Conservation (phyloP, 2,329 filamentous ascomycete genomes). For the Colletotrichum horii region DNA sequence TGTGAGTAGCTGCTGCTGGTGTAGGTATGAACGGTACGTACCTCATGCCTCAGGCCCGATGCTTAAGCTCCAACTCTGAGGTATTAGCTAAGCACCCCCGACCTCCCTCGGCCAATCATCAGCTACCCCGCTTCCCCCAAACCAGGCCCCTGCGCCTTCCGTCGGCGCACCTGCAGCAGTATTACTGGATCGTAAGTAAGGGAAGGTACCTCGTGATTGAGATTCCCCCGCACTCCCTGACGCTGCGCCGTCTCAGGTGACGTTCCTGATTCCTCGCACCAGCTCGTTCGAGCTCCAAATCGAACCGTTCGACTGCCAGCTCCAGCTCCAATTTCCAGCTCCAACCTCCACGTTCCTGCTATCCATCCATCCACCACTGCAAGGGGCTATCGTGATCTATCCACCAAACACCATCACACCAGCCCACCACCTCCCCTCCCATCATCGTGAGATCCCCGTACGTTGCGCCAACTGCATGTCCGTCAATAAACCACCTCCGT, state of each 20-base stretch:
- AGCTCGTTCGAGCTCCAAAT: neutral
- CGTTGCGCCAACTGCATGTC: neutral
- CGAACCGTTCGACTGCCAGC: neutral
- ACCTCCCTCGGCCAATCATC: neutral
- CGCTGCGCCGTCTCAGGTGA: constrained; percentile 21
- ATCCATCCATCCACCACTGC: neutral
- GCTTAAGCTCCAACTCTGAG: constrained; percentile 6
- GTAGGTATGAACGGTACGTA: accelerated
- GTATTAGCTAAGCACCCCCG: neutral
- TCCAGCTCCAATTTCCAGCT: neutral
- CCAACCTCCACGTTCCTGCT: neutral
- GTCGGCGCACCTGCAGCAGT: neutral
- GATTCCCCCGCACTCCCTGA: constrained; percentile 21
- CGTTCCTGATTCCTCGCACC: neutral
- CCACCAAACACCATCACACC: neutral
- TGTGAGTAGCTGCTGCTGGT: neutral
- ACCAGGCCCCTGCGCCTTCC: neutral
- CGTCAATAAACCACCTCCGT: neutral
- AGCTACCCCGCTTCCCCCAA: constrained; percentile 13
- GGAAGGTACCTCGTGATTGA: constrained; percentile 12
- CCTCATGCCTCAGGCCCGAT: neutral
- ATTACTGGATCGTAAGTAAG: too few species aligned
- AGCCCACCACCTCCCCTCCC: neutral
- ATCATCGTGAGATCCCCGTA: neutral
- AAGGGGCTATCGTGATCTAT: neutral